Conservation (phyloP, 805 yeast genomes). For the Pichia eremophila region DNA sequence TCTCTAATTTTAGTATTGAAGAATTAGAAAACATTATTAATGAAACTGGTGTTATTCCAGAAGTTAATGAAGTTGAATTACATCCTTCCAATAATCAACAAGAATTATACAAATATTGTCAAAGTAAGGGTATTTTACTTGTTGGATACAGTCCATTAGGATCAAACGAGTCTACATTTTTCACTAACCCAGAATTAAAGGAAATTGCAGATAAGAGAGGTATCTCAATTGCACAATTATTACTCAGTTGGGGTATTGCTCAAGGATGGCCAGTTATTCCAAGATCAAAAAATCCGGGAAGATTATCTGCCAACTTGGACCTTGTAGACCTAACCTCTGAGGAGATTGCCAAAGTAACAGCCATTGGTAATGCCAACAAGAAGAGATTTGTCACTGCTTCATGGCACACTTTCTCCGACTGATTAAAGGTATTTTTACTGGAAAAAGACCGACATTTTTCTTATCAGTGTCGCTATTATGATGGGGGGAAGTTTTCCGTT, state of each 20-base stretch:
- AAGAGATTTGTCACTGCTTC: slow-evolving; percentile 8
- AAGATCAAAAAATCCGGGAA: slow-evolving; percentile 5
- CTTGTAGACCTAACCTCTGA: slow-evolving; percentile 27
- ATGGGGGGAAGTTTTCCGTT: too few species aligned
- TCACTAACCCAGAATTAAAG: slow-evolving; percentile 17
- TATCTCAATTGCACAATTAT: slow-evolving; percentile 43
- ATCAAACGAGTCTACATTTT: slow-evolving; percentile 32
- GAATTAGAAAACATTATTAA: slow-evolving; percentile 35
- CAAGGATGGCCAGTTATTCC: slow-evolving; percentile 27
- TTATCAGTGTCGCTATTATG: neutral
- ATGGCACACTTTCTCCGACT: slow-evolving; percentile 8
- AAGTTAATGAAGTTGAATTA: slow-evolving; percentile 39
- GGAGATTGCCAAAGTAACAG: slow-evolving; percentile 19
- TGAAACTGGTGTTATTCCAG: slow-evolving; percentile 35
- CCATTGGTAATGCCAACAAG: slow-evolving; percentile 6
- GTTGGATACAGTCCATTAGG: slow-evolving; percentile 60
- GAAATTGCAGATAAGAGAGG: slow-evolving; percentile 45
- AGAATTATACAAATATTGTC: slow-evolving; percentile 34
- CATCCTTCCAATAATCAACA: slow-evolving; percentile 38
- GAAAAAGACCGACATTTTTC: too few species aligned
- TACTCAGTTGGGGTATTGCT: slow-evolving; percentile 27
- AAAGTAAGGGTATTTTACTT: slow-evolving; percentile 34
- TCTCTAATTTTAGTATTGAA: slow-evolving; percentile 48
- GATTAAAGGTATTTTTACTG: slow-evolving; percentile 1
- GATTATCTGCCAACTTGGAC: slow-evolving; percentile 26